Conservation (phyloP, 2,329 filamentous ascomycete species). For the Trichoderma pleuroti region DNA sequence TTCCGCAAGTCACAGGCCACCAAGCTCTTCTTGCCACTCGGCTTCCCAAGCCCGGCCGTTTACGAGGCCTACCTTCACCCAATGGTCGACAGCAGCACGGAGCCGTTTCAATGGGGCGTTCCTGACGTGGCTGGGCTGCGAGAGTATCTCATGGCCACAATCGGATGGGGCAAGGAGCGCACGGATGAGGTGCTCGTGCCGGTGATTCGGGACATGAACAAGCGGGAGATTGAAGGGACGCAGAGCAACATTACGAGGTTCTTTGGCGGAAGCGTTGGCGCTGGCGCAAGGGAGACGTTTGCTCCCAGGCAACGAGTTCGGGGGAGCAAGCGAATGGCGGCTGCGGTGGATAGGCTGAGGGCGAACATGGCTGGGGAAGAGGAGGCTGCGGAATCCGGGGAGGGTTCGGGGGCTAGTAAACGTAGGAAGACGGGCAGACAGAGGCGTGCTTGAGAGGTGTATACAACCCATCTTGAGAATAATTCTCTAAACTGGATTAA, state of each 20-base stretch:
- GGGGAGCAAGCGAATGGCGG: conserved; percentile 70
- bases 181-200: conserved; percentile 96
- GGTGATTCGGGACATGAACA: conserved; percentile 94
- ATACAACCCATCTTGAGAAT: neutral
- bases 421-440: conserved; percentile 18
- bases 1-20: conserved; percentile 75
- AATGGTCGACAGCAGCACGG: conserved; percentile 74
- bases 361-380: conserved; percentile 29
- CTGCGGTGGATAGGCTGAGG: conserved; percentile 66
- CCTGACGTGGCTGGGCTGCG: conserved; percentile 85
- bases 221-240: conserved; percentile 80
- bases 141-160: conserved; percentile 81
- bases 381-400: neutral
- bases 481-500: neutral
- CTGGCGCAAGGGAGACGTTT: conserved; percentile 64
- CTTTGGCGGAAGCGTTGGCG: conserved; percentile 72
- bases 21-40: conserved; percentile 79
- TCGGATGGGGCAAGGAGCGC: conserved; percentile 87
- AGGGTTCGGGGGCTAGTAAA: conserved; percentile 17
- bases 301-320: conserved; percentile 63
- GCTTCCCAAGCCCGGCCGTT: conserved; percentile 76
- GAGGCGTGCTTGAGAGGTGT: neutral
- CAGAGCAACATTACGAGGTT: conserved; percentile 95
- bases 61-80: conserved; percentile 80
- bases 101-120: conserved; percentile 90